These are phyloP conservation scores for Auxenochlorella pyrenoidosa DNA, from an alignment of 139 green algal species.

Conservation along the genomic window DNA sequence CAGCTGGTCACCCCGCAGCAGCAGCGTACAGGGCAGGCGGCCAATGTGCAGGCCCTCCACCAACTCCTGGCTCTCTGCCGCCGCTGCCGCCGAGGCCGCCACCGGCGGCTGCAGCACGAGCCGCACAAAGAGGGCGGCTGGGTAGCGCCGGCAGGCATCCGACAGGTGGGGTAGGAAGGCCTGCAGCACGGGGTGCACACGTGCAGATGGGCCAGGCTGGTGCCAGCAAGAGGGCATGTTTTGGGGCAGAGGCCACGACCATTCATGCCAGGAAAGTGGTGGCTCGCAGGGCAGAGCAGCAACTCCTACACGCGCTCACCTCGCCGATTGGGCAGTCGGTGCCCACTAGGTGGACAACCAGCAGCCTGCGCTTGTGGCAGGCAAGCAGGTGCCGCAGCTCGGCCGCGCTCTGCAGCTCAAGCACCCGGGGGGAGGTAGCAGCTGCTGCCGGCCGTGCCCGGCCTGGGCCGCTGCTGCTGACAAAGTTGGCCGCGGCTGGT, in stretches of 20 bases:
- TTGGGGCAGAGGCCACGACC: no score
- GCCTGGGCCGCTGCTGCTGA: neutral
- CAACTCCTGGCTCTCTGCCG: neutral
- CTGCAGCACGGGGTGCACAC: neutral
- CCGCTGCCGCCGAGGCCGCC: neutral
- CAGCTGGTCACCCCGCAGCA: slow-evolving; percentile 3
- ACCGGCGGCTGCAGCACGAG: neutral
- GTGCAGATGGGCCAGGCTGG: no score
- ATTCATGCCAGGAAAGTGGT: neutral
- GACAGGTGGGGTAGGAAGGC: neutral
- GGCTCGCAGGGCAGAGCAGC: neutral
- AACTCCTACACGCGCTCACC: neutral
- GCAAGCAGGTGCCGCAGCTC: slow-evolving; percentile 1
- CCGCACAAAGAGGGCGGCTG: neutral
- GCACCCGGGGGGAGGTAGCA: neutral
- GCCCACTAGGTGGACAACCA: neutral
- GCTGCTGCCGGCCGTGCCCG: neutral
- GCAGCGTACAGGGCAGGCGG: neutral
- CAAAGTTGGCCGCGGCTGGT: neutral
- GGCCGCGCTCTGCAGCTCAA: neutral
- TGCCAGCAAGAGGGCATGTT: neutral
- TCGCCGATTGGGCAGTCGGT: neutral
- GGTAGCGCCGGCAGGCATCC: neutral
- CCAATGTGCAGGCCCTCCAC: neutral
- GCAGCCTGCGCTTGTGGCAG: neutral